Evolutionary conservation across 2,329 filamentous ascomycete genomes (phyloP), one percentile per base, ranked within the genome.

Genomic region (Lithohypha guttulata): DNA sequence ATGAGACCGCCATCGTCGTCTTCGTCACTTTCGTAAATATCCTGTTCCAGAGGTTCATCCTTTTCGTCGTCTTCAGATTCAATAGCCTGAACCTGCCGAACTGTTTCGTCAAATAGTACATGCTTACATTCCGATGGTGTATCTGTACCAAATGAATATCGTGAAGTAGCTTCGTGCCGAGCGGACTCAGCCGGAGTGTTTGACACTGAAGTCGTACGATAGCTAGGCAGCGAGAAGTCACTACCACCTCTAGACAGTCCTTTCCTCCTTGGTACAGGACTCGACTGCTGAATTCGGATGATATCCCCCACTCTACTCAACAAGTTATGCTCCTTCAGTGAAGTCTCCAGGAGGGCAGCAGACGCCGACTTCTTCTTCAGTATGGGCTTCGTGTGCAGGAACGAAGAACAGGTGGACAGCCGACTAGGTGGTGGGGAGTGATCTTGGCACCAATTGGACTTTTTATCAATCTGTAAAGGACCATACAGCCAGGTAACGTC

Each of bases 401-500:
- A 81, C 0, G 84, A 86, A 49, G 70, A 74, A 26, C 66, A 72
- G 38, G 75, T 75, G 10, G 74, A 77, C 4, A 79, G 55, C 10
- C 64, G 64, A 49, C 70, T 75, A 17, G 63, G 62, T 15, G 69
- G 64, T 31, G 73, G 70, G 9, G 68, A 68, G 26, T 58, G 56
- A 32, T 45, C 47, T 37, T 66, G 59, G 9, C 60, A 60, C 42
- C 75, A 65, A 54, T 52, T 67, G 44, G 69, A 73, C 39, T 69
- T 73, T 3, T 69, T 66, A 15, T 80, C 79, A 1, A 80, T 81
- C 58, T 94, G 89, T 34, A 95, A 63, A 9, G 91, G 91, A 0
- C 91, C 91, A 55, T 96, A 98, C 1, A 98, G 69, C 91, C 89
- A 98, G 31, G 89, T 95, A 21, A 95, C 86, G 60, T 98, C 89